Conservation (phyloP, 2,329 filamentous ascomycete genomes). For the Hypoxylon sp. region DNA sequence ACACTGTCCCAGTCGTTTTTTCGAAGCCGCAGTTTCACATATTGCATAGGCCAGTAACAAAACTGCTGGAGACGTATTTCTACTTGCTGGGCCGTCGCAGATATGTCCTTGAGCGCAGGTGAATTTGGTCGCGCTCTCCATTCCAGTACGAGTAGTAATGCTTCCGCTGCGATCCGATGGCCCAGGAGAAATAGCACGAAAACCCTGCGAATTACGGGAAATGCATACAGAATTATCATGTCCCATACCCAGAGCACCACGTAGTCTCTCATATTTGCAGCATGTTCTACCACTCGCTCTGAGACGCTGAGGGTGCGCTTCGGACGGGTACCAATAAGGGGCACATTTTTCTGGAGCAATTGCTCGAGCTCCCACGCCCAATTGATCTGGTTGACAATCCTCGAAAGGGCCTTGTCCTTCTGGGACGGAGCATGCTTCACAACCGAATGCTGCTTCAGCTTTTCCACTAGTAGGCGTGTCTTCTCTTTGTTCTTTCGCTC, state of each 20-base stretch:
- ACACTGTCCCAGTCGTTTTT: conserved; percentile 96
- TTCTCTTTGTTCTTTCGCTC: conserved; percentile 70
- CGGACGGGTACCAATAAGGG: conserved; percentile 82
- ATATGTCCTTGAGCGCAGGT: conserved; percentile 93
- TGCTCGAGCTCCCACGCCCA: conserved; percentile 92
- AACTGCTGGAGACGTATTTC: conserved; percentile 98
- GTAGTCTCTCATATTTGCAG: conserved; percentile 85
- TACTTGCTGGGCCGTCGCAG: conserved; percentile 95
- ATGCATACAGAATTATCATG: conserved; percentile 78
- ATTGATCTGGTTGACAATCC: conserved; percentile 93
- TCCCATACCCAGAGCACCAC: conserved; percentile 77
- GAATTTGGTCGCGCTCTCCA: conserved; percentile 84
- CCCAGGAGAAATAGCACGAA: conserved; percentile 85
- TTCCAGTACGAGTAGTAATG: conserved; percentile 82
- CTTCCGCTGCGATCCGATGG: conserved; percentile 84
- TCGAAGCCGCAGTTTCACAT: conserved; percentile 87
- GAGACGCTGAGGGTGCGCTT: conserved; percentile 92
- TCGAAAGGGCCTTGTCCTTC: conserved; percentile 84
- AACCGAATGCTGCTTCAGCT: conserved; percentile 89
- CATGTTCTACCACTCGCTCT: conserved; percentile 93
- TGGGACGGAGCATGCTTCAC: conserved; percentile 79
- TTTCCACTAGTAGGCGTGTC: conserved; percentile 79
- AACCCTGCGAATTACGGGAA: conserved; percentile 77
- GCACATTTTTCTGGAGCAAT: conserved; percentile 88
- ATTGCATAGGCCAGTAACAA: conserved; percentile 99